Conservation (phyloP, 2,329 filamentous ascomycete species). For the Akanthomyces dipterigenus region DNA sequence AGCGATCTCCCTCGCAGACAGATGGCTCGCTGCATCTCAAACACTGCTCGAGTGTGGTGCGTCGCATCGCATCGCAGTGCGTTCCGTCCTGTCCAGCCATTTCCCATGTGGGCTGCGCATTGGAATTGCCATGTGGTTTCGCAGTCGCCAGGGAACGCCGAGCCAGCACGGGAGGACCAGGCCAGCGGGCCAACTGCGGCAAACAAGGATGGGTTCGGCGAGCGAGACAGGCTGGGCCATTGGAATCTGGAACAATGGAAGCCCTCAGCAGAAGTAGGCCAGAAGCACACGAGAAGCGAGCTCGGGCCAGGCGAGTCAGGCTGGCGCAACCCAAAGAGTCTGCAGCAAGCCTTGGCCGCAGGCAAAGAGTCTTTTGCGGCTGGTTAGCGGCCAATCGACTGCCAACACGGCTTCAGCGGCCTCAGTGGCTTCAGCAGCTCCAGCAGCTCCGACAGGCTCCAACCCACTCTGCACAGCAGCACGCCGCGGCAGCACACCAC, state of each 20-base stretch:
- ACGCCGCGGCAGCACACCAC: slow-evolving; percentile 1
- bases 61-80: background rate
- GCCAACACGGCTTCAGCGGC: background rate
- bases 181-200: background rate
- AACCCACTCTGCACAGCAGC: background rate
- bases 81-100: background rate
- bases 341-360: background rate
- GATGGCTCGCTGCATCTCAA: background rate
- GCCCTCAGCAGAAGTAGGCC: slow-evolving; percentile 4
- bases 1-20: background rate
- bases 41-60: background rate
- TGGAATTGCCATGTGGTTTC: slow-evolving; percentile 5
- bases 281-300: slow-evolving; percentile 7
- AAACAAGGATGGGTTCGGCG: background rate
- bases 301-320: background rate
- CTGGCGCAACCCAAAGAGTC: background rate
- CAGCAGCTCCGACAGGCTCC: background rate
- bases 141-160: background rate
- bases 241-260: background rate
- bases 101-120: background rate
- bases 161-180: background rate
- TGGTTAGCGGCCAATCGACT: background rate
- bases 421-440: too few relatives aligned
- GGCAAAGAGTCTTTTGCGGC: background rate
- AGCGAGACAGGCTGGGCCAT: background rate